Evolutionary conservation across 352 stramenopile species (phyloP).

Genomic region (Saprolegnia parasitica): DNA sequence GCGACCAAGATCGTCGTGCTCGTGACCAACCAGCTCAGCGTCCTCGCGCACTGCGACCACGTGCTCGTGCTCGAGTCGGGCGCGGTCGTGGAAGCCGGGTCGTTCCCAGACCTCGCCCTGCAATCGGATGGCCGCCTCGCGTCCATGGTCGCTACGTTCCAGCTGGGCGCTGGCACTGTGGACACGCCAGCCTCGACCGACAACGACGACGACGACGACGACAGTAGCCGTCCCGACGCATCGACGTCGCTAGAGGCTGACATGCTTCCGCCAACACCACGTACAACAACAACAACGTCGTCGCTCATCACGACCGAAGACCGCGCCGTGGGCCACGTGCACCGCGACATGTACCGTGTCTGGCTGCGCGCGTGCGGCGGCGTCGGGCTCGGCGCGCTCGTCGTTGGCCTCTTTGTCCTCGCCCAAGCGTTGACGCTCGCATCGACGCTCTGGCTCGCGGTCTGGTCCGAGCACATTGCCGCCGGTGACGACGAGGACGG

Average conservation of each 20-base stretch:
- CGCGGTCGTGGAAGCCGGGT: slow-evolving; percentile 64
- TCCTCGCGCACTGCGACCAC: slow-evolving; percentile 53
- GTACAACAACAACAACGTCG: slow-evolving; percentile 49
- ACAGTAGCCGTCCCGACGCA: slow-evolving; percentile 39
- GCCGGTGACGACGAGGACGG: slow-evolving; percentile 31
- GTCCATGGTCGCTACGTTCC: slow-evolving; percentile 27
- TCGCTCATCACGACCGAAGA: slow-evolving; percentile 37
- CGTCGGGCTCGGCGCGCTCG: slow-evolving; percentile 34
- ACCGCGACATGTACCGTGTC: slow-evolving; percentile 43
- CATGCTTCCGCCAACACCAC: slow-evolving; percentile 41
- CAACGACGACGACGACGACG: slow-evolving; percentile 31
- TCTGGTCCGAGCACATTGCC: slow-evolving; percentile 85
- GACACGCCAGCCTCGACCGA: slow-evolving; percentile 28
- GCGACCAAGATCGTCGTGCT: slow-evolving; percentile 31
- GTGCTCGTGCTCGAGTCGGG: slow-evolving; percentile 75
- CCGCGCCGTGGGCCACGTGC: slow-evolving; percentile 44
- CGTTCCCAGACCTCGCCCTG: slow-evolving; percentile 69
- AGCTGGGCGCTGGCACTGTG: slow-evolving; percentile 35
- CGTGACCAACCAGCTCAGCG: slow-evolving; percentile 37
- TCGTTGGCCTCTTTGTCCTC: slow-evolving; percentile 46
- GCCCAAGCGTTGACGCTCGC: slow-evolving; percentile 29
- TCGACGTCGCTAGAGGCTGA: slow-evolving; percentile 37
- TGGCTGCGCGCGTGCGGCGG: slow-evolving; percentile 57
- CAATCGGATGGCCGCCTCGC: slow-evolving; percentile 31
- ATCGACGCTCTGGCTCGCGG: slow-evolving; percentile 85